phyloP scores from a whole-genome alignment of 768 basidiomycete species.

The Omphalotus guepiniiformis region DNA sequence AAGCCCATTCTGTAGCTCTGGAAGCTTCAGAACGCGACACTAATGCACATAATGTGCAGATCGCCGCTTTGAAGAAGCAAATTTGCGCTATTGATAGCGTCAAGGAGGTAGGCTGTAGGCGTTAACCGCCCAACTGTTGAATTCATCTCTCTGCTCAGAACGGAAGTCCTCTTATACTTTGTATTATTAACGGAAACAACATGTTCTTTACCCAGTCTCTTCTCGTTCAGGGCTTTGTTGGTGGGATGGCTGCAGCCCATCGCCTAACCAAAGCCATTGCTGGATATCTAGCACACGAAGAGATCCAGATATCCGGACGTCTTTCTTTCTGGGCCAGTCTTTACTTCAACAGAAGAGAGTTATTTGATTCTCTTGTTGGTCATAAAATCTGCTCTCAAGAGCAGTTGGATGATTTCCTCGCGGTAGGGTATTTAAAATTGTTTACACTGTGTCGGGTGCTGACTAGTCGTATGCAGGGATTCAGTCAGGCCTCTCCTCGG shows the following conservation, averaged over 20 bases:
- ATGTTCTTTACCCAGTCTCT: conserved; percentile 60
- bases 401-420: conserved; percentile 66
- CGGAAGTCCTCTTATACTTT: conserved; percentile 66
- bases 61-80: conserved; percentile 61
- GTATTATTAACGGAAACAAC: conserved; percentile 70
- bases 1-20: conserved; percentile 58
- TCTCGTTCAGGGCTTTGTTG: conserved; percentile 58
- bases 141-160: conserved; percentile 31
- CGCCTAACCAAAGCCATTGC: conserved; percentile 65
- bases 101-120: conserved; percentile 25
- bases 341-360: conserved; percentile 60
- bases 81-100: conserved; percentile 55
- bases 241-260: conserved; percentile 62
- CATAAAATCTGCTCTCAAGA: conserved; percentile 57
- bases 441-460: neutral
- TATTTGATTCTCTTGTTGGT: conserved; percentile 46
- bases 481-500: conserved; percentile 69
- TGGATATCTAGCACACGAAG: conserved; percentile 60
- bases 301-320: conserved; percentile 54
- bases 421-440: conserved; percentile 26
- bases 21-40: conserved; percentile 61
- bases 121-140: neutral
- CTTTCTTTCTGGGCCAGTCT: conserved; percentile 75
- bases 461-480: conserved; percentile 37
- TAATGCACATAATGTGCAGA: conserved; percentile 64